Evolutionary conservation across 2,329 filamentous ascomycete species (phyloP).

Genomic region (Colletotrichum endophyticum): DNA sequence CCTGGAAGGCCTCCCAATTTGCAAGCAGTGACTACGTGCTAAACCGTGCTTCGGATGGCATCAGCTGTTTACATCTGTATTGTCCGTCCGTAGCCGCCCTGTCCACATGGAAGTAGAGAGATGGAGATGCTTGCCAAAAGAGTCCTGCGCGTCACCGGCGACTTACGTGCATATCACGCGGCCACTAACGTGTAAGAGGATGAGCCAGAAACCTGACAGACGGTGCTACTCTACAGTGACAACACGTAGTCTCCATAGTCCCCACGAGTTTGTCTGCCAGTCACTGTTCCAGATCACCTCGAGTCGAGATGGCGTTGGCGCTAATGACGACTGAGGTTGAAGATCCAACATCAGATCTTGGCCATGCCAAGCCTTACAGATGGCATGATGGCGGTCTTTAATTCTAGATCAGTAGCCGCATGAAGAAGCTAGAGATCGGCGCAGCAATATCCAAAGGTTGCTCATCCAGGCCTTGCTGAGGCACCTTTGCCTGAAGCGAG

Average conservation of each 20-base stretch:
- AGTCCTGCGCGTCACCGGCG: conserved; percentile 12
- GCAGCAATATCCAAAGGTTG: not conserved
- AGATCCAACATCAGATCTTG: not conserved
- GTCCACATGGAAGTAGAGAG: not conserved
- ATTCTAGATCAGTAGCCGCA: not conserved
- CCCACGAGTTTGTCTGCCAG: not conserved
- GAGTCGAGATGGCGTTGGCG: not conserved
- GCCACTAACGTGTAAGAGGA: not conserved
- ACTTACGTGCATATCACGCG: conserved; percentile 10
- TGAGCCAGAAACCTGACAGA: conserved; percentile 9
- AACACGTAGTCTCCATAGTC: not conserved
- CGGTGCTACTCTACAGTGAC: not conserved
- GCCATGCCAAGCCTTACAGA: not conserved
- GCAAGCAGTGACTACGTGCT: not conserved
- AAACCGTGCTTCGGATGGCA: not conserved
- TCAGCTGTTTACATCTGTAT: not conserved
- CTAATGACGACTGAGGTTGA: not conserved
- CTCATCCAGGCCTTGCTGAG: not conserved
- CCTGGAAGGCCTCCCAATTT: conserved; percentile 11
- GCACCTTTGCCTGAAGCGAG: not conserved
- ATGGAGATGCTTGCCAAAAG: not conserved
- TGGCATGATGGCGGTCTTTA: not conserved
- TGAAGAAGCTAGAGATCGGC: not conserved
- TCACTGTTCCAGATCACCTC: not conserved
- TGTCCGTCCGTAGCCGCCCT: not conserved